Conservation (phyloP, 2,329 filamentous ascomycete genomes). For the Talaromyces sp. region DNA sequence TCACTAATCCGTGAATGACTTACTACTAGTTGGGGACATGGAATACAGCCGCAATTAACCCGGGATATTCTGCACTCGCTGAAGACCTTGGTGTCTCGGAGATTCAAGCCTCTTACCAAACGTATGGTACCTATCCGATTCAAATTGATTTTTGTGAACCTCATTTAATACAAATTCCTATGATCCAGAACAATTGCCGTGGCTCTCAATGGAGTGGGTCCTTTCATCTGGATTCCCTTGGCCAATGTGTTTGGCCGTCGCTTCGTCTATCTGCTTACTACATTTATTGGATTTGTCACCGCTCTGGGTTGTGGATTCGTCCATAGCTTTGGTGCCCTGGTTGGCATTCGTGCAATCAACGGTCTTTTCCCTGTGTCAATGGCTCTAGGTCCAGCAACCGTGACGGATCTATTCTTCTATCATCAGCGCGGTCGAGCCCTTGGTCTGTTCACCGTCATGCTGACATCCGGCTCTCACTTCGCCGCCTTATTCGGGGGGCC, state of each 20-base stretch:
- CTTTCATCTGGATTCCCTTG: slow-evolving; percentile 5
- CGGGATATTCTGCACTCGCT: background rate
- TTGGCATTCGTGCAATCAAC: slow-evolving; percentile 4
- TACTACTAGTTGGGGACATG: background rate
- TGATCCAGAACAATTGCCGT: slow-evolving; percentile 1
- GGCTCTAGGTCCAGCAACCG: slow-evolving; percentile 4
- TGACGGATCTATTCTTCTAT: slow-evolving; percentile 7
- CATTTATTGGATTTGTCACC: slow-evolving; percentile 1
- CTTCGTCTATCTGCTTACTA: slow-evolving; percentile 4
- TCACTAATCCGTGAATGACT: background rate
- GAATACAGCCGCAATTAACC: slow-evolving; percentile 3
- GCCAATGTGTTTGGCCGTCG: slow-evolving; percentile 7
- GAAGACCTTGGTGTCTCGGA: background rate
- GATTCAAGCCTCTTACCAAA: slow-evolving; percentile 2
- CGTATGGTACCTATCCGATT: background rate
- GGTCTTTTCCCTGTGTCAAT: slow-evolving; percentile 4
- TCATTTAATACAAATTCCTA: background rate
- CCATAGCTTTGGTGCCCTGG: slow-evolving; percentile 3
- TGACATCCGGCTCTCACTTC: slow-evolving; percentile 4
- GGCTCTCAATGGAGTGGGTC: slow-evolving; percentile 2
- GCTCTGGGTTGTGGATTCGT: slow-evolving; percentile 5
- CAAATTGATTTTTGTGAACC: background rate
- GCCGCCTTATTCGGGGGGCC: slow-evolving; percentile 5
- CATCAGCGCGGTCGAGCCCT: slow-evolving; percentile 4
- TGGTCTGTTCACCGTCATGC: slow-evolving; percentile 5